Base-by-base conservation (phyloP, 1,284 basidiomycete genomes). In the Ustilago cynodontis region DNA sequence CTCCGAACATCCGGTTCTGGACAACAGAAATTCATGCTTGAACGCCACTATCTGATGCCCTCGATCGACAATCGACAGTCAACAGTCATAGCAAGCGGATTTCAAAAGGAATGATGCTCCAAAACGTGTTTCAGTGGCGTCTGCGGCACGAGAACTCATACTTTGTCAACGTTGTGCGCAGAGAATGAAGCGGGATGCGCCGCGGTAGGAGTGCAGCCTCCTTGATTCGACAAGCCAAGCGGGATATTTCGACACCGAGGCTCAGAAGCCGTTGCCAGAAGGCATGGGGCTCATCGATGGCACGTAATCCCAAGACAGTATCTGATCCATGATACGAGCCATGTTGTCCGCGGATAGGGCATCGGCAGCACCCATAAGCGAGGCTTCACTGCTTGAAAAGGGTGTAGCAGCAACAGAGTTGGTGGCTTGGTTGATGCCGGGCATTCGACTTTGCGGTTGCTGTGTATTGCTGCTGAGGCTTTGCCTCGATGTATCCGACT, bases 251-350 rank as follows among this genome's bases (percentile, higher is more conserved):
- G 35, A 37, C 8, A 37, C n/a, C 43, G 43, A 20, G 8, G 8
- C 5, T 45, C n/a, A 45, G 43, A 20, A 29, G 39, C 39, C 45
- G 43, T 41, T 8, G 33, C 18, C 24, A 35, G n/a, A 24, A 54
- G n/a, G 10, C 43, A 58, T 28, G 24, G 54, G 20, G 3, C 29
- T 10, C 24, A 31, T 29, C 9, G 22, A 11, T 11, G 53, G 59
- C 39, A 62, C 6, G 14, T 4, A 24, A 28, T 68, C 55, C 59
- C 59, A 68, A 8, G 54, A 52, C 5, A 69, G 57, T 35, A 69
- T 69, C 26, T 69, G 56, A 24, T 69, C 60, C 66, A 69, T 63
- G 56, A 63, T 69, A 35, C 61, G 60, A 26, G 66, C 51, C 66
- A 69, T 69, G 47, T 59, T 64, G 22, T 63, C 60, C 14, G 61